Conservation (phyloP, 1,284 basidiomycete species). For the Apiotrichum laibachii region DNA sequence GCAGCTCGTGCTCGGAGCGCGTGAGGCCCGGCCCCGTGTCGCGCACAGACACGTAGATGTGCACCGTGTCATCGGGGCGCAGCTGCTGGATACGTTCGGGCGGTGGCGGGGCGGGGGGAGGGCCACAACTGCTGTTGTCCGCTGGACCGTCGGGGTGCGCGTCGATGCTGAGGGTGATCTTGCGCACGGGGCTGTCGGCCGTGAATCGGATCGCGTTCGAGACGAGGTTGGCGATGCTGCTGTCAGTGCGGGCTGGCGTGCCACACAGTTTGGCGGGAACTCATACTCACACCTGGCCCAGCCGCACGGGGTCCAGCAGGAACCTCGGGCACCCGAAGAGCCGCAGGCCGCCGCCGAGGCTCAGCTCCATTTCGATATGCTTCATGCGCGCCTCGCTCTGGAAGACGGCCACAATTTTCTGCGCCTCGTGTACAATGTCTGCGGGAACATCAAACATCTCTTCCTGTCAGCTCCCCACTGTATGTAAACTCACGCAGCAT, state of each 20-base stretch:
- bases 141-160: conserved; percentile 24
- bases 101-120: too few relatives aligned
- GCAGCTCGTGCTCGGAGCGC: conserved; percentile 20
- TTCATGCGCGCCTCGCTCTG: conserved; percentile 43
- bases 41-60: conserved; percentile 19
- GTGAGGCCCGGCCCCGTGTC: conserved; percentile 37
- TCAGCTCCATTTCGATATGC: conserved; percentile 33
- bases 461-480: neutral
- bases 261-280: neutral
- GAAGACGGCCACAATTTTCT: conserved; percentile 44
- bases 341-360: conserved; percentile 27
- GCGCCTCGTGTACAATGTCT: conserved; percentile 43
- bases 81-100: conserved; percentile 9
- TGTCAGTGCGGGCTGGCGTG: neutral
- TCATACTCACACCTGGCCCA: conserved; percentile 40
- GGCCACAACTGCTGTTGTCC: conserved; percentile 2
- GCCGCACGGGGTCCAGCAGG: conserved; percentile 48
- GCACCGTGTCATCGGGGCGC: conserved; percentile 12
- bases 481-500: conserved; percentile 24
- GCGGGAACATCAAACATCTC: conserved; percentile 43
- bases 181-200: conserved; percentile 21
- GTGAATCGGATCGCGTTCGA: conserved; percentile 48
- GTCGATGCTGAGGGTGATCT: conserved; percentile 40
- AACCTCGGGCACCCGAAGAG: conserved; percentile 23
- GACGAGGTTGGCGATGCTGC: conserved; percentile 39